phyloP scores from a whole-genome alignment of 2,329 filamentous ascomycete genomes.

The Didymella exigua region DNA sequence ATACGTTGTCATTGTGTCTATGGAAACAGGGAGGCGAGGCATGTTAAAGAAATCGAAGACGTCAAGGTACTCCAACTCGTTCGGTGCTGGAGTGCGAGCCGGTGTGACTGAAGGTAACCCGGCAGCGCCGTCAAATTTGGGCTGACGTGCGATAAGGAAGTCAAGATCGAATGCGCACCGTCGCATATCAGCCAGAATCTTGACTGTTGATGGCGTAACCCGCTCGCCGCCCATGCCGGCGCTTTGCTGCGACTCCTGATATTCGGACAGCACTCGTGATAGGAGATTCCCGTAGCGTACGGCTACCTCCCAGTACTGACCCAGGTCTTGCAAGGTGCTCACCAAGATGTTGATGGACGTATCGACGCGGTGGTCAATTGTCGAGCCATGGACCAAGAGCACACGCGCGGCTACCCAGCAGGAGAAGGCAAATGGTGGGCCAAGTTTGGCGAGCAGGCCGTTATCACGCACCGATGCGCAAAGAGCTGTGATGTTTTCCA shows the following conservation, averaged over 20 bases:
- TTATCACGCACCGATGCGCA: conserved; percentile 78
- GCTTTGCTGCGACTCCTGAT: conserved; percentile 73
- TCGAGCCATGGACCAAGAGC: conserved; percentile 86
- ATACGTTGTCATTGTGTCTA: conserved; percentile 39
- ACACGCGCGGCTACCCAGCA: conserved; percentile 90
- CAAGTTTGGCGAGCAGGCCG: conserved; percentile 76
- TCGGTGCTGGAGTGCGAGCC: conserved; percentile 72
- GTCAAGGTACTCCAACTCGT: conserved; percentile 88
- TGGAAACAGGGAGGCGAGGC: conserved; percentile 66
- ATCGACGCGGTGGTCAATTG: conserved; percentile 81
- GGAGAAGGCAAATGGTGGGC: conserved; percentile 89
- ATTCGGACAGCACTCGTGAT: conserved; percentile 83
- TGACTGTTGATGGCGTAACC: conserved; percentile 80
- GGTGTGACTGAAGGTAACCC: conserved; percentile 57
- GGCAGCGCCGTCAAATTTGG: conserved; percentile 47
- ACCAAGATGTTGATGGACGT: conserved; percentile 82
- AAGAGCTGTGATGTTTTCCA: conserved; percentile 71
- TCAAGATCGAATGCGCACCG: conserved; percentile 89
- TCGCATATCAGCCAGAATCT: conserved; percentile 89
- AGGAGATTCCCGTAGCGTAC: conserved; percentile 80
- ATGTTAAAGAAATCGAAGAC: conserved; percentile 97
- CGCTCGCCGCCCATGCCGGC: conserved; percentile 67
- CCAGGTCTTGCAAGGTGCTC: conserved; percentile 79
- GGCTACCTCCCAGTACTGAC: conserved; percentile 83
- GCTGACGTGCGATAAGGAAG: conserved; percentile 84